Conservation (phyloP, 1,139 yeast genomes). For the Candida pseudocylindracea region DNA sequence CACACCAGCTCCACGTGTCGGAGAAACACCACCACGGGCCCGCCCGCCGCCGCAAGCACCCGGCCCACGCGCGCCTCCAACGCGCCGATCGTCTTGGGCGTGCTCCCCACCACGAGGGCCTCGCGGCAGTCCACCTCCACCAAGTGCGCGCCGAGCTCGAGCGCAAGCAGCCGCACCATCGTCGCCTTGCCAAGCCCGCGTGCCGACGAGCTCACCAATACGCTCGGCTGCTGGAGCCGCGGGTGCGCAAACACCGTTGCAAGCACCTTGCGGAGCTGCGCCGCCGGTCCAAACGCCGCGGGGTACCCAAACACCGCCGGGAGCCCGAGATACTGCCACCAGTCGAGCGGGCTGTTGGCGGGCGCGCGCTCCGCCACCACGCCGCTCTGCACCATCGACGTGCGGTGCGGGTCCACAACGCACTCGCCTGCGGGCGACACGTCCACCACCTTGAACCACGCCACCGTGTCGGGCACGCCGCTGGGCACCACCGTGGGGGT, state of each 20-base stretch:
- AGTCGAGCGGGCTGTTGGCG: slow-evolving; percentile 12
- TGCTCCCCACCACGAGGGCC: slow-evolving; percentile 44
- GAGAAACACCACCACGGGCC: too few relatives aligned
- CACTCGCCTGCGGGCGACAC: slow-evolving; percentile 22
- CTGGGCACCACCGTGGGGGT: slow-evolving; percentile 11
- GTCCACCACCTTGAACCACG: slow-evolving; percentile 55
- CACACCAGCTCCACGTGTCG: too few relatives aligned
- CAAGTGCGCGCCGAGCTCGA: slow-evolving; percentile 43
- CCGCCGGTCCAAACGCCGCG: slow-evolving; percentile 3
- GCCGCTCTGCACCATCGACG: slow-evolving; percentile 52
- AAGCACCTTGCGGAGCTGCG: slow-evolving; percentile 14
- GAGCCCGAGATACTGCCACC: slow-evolving; percentile 18
- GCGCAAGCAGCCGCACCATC: slow-evolving; percentile 29
- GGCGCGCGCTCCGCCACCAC: slow-evolving; percentile 19
- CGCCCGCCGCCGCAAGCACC: too few relatives aligned
- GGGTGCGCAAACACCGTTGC: slow-evolving; percentile 31
- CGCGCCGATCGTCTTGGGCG: slow-evolving; percentile 58
- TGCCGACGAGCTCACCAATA: slow-evolving; percentile 44
- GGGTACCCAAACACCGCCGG: slow-evolving; percentile 17
- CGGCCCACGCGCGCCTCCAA: slow-evolving; percentile 10
- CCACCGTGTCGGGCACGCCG: slow-evolving; percentile 52
- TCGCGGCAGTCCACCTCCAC: slow-evolving; percentile 51
- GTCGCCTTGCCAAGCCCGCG: slow-evolving; percentile 68
- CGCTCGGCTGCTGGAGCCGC: slow-evolving; percentile 31
- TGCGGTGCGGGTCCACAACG: slow-evolving; percentile 37